These are phyloP conservation scores for Talaromyces rugulosus DNA, from an alignment of 2,329 filamentous ascomycete species.

Conservation along the genomic window DNA sequence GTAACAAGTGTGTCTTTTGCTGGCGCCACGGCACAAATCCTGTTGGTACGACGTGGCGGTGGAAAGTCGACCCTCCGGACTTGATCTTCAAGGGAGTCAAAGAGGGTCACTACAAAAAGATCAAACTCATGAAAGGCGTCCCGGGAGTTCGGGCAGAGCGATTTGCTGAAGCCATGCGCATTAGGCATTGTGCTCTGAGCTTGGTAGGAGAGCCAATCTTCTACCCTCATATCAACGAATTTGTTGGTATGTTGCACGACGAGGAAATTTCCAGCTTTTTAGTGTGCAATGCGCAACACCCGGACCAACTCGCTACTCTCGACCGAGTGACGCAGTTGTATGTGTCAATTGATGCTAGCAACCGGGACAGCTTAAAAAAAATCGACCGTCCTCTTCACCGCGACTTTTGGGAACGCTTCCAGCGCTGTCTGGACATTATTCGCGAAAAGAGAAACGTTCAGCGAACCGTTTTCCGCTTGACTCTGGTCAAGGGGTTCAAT, in stretches of 20 bases:
- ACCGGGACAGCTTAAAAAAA: slow-evolving; percentile 77
- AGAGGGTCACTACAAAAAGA: slow-evolving; percentile 90
- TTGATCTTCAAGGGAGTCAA: slow-evolving; percentile 88
- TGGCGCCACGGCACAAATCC: slow-evolving; percentile 98
- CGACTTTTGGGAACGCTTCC: slow-evolving; percentile 97
- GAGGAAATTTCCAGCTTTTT: slow-evolving; percentile 91
- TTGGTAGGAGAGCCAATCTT: slow-evolving; percentile 98
- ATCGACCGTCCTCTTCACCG: slow-evolving; percentile 91
- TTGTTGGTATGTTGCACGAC: slow-evolving; percentile 74
- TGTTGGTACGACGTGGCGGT: slow-evolving; percentile 93
- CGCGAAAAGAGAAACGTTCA: slow-evolving; percentile 78
- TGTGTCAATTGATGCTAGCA: slow-evolving; percentile 91
- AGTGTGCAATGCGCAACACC: slow-evolving; percentile 96
- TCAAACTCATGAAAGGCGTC: slow-evolving; percentile 92
- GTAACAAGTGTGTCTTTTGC: slow-evolving; percentile 98
- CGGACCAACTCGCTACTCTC: slow-evolving; percentile 77
- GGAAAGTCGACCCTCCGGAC: slow-evolving; percentile 88
- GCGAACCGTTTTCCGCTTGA: slow-evolving; percentile 89
- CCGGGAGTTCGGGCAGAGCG: slow-evolving; percentile 88
- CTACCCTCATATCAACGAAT: slow-evolving; percentile 95
- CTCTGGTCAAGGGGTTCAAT: slow-evolving; percentile 97
- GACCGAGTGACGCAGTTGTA: slow-evolving; percentile 91
- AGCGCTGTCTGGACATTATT: slow-evolving; percentile 83
- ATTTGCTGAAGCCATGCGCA: slow-evolving; percentile 87
- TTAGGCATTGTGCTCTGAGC: slow-evolving; percentile 86